Conservation (phyloP, 805 yeast species). For the Kregervanrija pseudodelftensis region DNA sequence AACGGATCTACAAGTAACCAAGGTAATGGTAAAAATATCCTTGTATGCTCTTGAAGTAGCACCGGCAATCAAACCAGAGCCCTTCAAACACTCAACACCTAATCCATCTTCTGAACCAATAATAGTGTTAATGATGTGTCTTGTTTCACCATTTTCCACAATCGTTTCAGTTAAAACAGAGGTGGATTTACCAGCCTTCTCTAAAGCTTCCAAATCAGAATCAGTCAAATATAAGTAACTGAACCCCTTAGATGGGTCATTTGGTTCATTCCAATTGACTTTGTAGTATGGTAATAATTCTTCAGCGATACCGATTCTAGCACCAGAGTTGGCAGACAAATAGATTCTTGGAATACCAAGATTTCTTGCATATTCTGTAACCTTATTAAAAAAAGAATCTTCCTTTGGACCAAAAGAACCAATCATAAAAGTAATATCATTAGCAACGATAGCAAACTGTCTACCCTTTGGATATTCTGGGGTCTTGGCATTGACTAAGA, state of each 20-base stretch:
- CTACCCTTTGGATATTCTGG: conserved; percentile 98
- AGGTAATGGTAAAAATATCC: conserved; percentile 94
- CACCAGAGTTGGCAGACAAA: conserved; percentile 98
- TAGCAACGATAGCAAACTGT: conserved; percentile 86
- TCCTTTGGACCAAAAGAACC: conserved; percentile 99
- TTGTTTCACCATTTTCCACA: conserved; percentile 79
- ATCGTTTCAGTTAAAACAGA: conserved; percentile 67
- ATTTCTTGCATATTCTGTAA: conserved; percentile 84
- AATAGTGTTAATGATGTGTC: conserved; percentile 75
- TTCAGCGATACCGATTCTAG: conserved; percentile 97
- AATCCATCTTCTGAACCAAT: conserved; percentile 94
- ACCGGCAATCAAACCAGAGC: conserved; percentile 98
- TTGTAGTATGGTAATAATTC: conserved; percentile 84
- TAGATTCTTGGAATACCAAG: conserved; percentile 93
- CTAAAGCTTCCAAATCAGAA: conserved; percentile 52
- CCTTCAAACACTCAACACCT: conserved; percentile 97
- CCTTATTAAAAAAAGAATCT: conserved; percentile 85
- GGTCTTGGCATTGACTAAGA: conserved; percentile 83
- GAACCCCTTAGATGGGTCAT: conserved; percentile 79
- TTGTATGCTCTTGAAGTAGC: conserved; percentile 96
- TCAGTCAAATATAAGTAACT: conserved; percentile 75
- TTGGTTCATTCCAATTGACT: conserved; percentile 86
- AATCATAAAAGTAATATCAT: conserved; percentile 94
- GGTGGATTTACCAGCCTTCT: conserved; percentile 51
- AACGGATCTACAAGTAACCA: conserved; percentile 98